A percentile compares a stretch with the other conserved stretches of the same genome.
Evolutionary conservation across 352 stramenopile genomes (phyloP).

Genomic region (Albugo candida): DNA sequence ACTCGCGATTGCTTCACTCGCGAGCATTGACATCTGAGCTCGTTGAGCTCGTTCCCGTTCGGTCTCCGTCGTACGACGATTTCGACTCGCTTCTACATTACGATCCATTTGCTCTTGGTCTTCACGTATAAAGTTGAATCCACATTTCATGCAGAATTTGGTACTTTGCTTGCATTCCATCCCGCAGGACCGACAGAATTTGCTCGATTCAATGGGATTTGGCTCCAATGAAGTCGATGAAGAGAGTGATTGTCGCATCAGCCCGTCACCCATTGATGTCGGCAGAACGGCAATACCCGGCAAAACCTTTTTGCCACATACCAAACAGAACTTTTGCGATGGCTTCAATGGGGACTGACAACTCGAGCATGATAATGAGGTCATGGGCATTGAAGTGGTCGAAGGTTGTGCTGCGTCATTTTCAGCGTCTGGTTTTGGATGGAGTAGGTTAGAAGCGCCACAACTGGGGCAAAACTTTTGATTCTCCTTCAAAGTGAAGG

Average conservation of each 20-base stretch:
- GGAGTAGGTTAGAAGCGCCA: conserved; percentile 6
- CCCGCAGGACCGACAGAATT: conserved; percentile 40
- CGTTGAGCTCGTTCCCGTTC: too few relatives aligned
- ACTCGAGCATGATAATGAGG: conserved; percentile 14
- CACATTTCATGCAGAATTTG: conserved; percentile 69
- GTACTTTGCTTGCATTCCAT: conserved; percentile 51
- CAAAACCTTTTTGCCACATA: conserved; percentile 43
- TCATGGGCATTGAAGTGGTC: background rate
- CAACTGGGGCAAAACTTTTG: conserved; percentile 74
- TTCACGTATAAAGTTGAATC: conserved; percentile 56
- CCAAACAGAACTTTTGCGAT: conserved; percentile 54
- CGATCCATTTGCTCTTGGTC: conserved; percentile 60
- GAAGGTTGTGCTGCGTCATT: background rate
- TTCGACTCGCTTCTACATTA: conserved; percentile 26
- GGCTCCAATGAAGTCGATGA: conserved; percentile 13
- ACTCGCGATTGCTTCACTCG: too few relatives aligned
- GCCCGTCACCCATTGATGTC: conserved; percentile 10
- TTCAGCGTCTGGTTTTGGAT: too few relatives aligned
- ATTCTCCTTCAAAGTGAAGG: conserved; percentile 25
- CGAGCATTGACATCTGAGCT: too few relatives aligned
- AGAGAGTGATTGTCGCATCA: conserved; percentile 26
- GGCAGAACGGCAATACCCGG: background rate
- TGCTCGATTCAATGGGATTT: conserved; percentile 15
- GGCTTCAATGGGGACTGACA: conserved; percentile 35
- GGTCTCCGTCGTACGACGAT: too few relatives aligned